Percentiles rank a stretch among this genome's conserved stretches.
phyloP scores from a whole-genome alignment of 129 eudicot genomes.

The Lactuca saligna region DNA sequence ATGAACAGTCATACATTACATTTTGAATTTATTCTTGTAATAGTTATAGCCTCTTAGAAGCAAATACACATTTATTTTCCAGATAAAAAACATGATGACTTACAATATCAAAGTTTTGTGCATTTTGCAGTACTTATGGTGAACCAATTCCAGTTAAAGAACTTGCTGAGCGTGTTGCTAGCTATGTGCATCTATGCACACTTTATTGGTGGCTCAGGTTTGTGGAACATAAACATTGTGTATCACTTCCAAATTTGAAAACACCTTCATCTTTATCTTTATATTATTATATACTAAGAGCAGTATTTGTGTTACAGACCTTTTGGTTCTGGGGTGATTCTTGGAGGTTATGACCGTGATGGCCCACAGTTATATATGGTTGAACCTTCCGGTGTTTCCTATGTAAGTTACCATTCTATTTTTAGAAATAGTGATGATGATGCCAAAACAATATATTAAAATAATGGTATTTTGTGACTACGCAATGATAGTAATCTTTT shows the following conservation, averaged over 20 bases:
- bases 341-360: conserved; percentile 97
- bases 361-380: conserved; percentile 97
- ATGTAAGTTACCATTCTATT: conserved; percentile 57
- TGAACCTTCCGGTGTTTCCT: conserved; percentile 96
- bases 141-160: conserved; percentile 94
- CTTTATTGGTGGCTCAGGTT: conserved; percentile 99
- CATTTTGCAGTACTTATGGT: conserved; percentile 68
- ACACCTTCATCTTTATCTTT: neutral
- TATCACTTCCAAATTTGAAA: conserved; percentile 11
- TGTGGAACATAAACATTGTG: neutral
- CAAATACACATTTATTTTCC: conserved; percentile 2
- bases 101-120: conserved; percentile 1
- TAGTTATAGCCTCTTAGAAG: neutral
- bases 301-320: conserved; percentile 58
- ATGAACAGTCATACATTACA: neutral
- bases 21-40: neutral
- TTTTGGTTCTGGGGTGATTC: conserved; percentile 90
- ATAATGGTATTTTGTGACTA: no score
- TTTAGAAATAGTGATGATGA: conserved; percentile 2
- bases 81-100: neutral
- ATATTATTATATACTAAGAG: conserved; percentile 20
- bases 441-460: neutral
- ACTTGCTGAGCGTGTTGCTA: conserved; percentile 95
- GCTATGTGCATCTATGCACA: conserved; percentile 93
- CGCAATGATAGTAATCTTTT: no score